Evolutionary conservation across 2,329 filamentous ascomycete genomes (phyloP).

Genomic region (Curvularia sp.): DNA sequence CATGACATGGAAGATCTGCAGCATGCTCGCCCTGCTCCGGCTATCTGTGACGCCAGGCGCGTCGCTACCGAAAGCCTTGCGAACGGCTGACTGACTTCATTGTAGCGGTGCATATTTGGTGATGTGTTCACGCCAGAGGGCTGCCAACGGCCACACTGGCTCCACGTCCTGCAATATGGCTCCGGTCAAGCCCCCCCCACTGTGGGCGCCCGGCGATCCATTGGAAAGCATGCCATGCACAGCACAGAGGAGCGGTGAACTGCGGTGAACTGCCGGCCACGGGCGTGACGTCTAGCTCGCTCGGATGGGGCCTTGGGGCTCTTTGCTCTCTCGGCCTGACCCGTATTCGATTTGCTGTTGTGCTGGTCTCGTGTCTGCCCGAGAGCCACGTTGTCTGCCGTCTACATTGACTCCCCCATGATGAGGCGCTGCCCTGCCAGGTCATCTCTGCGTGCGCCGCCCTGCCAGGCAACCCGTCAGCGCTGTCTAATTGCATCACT

Average conservation of each 20-base stretch:
- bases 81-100: constrained; percentile 45
- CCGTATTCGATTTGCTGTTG: constrained; percentile 29
- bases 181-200: constrained; percentile 23
- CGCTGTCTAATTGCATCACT: constrained; percentile 36
- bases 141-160: constrained; percentile 25
- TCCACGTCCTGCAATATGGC: constrained; percentile 23
- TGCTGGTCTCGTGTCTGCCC: constrained; percentile 36
- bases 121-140: constrained; percentile 45
- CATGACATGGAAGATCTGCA: constrained; percentile 53
- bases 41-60: constrained; percentile 43
- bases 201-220: constrained; percentile 23
- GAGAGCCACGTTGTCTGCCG: constrained; percentile 40
- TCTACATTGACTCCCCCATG: neutral
- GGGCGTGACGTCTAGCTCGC: constrained; percentile 33
- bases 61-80: constrained; percentile 48
- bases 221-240: constrained; percentile 17
- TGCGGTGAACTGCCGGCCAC: constrained; percentile 46
- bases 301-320: constrained; percentile 13
- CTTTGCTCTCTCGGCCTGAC: constrained; percentile 40
- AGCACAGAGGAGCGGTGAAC: constrained; percentile 40
- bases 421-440: constrained; percentile 24
- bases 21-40: constrained; percentile 46
- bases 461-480: constrained; percentile 25
- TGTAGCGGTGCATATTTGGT: constrained; percentile 44
- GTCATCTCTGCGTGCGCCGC: constrained; percentile 16